Conservation (phyloP, 2,329 filamentous ascomycete species). For the Hyphodiscus sp. region DNA sequence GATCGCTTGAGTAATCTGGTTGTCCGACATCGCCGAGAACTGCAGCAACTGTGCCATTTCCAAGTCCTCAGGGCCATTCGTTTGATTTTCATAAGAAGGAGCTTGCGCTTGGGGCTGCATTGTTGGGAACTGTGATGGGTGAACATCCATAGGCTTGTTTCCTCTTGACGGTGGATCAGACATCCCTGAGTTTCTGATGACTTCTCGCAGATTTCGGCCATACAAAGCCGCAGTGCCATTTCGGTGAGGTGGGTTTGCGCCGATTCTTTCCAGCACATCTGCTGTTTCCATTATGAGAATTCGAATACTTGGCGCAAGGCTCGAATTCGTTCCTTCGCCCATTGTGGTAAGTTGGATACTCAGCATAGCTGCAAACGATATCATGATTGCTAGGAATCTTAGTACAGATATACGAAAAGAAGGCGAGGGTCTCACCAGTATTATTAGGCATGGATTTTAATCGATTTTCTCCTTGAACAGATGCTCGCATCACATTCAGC, state of each 20-base stretch:
- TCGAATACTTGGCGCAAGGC: conserved; percentile 55
- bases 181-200: conserved; percentile 15
- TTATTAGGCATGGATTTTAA: conserved; percentile 74
- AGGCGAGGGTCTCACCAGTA: conserved; percentile 67
- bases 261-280: conserved; percentile 62
- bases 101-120: background rate
- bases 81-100: background rate
- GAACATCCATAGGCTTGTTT: conserved; percentile 7
- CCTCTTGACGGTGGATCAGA: conserved; percentile 1
- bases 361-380: conserved; percentile 65
- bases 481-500: conserved; percentile 67
- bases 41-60: conserved; percentile 40
- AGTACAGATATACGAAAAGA: conserved; percentile 65
- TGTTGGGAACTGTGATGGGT: background rate
- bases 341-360: conserved; percentile 58
- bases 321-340: conserved; percentile 46
- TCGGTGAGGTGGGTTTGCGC: conserved; percentile 57
- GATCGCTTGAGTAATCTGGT: conserved; percentile 60
- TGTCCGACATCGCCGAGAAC: conserved; percentile 64
- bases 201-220: conserved; percentile 46
- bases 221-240: conserved; percentile 59
- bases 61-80: conserved; percentile 17
- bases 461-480: conserved; percentile 63
- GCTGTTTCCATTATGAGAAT: conserved; percentile 63
- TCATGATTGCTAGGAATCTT: conserved; percentile 49